Evolutionary conservation across 169 alveolate species (phyloP), one percentile per base, ranked within the genome.

Genomic region (Cyclospora cayetanensis): DNA sequence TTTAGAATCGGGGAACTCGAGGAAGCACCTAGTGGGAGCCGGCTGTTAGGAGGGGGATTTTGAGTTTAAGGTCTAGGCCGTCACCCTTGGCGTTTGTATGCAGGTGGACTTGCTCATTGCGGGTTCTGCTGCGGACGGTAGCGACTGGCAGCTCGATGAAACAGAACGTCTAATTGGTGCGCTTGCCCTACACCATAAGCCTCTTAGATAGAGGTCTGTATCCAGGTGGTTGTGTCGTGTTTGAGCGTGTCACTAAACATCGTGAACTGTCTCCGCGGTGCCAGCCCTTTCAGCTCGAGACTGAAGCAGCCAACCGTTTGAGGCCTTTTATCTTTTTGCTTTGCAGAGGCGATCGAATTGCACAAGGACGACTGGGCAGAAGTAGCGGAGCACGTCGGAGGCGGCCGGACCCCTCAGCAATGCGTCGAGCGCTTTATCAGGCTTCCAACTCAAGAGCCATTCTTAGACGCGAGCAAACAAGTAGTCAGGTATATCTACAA

Each of bases 401-500:
- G 91, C 22, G 85, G 91, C 2, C 89, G 93, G 27, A 92, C 95
- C 1, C 94, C 95, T 20, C 95, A 94, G 43, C 92, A 87, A 65
- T 94, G 95, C 83, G 95, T 94, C 43, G 94, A 91, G 41, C 85
- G 90, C n/a, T 94, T 94, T 37, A 94, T 94, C 37, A 90, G 83
- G 68, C 77, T 94, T 9, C 95, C 95, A 39, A 94, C 93, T 3
- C 91, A 94, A 66, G 95, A 94, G 80, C 95, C 95, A 1, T 93
- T 93, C 22, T 60, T 93, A 91, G 87, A 85, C 63, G 90, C 53
- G 80, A 11, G 50, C 55, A 22, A 27, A 35, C 39, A 35, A 20
- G 34, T 41, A 12, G 4, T 29, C n/a, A 22, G 84, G 52, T 42
- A 9, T 22, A 7, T 9, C 65, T 31, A 41, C 12, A 7, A 25